A percentile compares a stretch with the other conserved stretches of the same genome.
Conservation (phyloP, 495 filamentous ascomycete genomes). For the Lasiosphaeris hirsuta region DNA sequence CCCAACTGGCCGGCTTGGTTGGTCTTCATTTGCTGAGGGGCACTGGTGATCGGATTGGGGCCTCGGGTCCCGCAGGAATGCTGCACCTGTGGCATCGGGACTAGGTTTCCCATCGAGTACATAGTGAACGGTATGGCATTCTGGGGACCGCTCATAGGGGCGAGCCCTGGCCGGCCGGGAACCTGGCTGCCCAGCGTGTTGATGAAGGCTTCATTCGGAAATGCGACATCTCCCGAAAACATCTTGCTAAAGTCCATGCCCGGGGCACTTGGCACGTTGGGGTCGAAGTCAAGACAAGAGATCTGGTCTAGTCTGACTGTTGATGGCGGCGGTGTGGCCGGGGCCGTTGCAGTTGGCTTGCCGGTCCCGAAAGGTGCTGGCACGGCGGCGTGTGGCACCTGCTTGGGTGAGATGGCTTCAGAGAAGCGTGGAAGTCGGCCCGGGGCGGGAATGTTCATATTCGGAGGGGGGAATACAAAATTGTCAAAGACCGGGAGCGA, state of each 20-base stretch:
- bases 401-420: constrained; percentile 17
- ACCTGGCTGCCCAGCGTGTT: not conserved
- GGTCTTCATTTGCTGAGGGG: no score
- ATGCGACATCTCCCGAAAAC: not conserved
- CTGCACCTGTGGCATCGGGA: constrained; percentile 13
- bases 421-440: constrained; percentile 1
- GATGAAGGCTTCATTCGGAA: not conserved
- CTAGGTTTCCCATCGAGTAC: constrained; percentile 16
- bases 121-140: constrained; percentile 16
- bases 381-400: constrained; percentile 8
- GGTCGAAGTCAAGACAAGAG: constrained; percentile 16
- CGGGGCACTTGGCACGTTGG: constrained; percentile 11
- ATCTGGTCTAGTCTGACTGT: constrained; percentile 13
- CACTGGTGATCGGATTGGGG: no score
- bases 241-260: constrained; percentile 16
- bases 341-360: not conserved
- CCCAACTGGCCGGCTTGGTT: no score
- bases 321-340: not conserved
- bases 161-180: not conserved
- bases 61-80: not conserved
- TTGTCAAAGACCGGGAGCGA: constrained; percentile 13
- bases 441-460: not conserved
- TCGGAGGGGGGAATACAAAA: constrained; percentile 11
- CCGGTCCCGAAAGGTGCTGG: not conserved
- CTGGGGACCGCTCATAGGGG: not conserved